Conservation (phyloP, 257 asterid species). For the Solanum pinnatisectum region DNA sequence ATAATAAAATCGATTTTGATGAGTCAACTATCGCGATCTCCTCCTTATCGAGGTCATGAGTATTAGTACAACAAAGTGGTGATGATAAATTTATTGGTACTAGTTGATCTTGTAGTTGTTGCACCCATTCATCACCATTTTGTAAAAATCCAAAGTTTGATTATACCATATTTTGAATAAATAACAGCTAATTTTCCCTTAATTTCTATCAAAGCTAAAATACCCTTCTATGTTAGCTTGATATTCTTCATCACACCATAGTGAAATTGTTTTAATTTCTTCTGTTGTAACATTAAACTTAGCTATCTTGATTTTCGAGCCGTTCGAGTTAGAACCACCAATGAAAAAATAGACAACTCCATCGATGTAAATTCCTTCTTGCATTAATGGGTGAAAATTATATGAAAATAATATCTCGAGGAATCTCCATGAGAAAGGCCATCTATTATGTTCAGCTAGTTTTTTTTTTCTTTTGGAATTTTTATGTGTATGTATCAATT, state of each 20-base stretch:
- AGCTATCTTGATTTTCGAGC: not conserved
- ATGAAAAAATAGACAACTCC: not conserved
- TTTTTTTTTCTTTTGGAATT: not conserved
- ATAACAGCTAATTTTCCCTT: not conserved
- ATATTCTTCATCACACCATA: not conserved
- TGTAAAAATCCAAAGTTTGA: not conserved
- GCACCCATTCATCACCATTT: not conserved
- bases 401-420: not conserved
- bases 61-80: not conserved
- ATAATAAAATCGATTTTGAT: not conserved
- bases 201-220: not conserved
- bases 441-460: not conserved
- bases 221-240: not conserved
- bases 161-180: not conserved
- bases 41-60: not conserved
- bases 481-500: not conserved
- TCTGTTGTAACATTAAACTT: not conserved
- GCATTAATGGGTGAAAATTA: not conserved
- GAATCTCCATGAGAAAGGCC: not conserved
- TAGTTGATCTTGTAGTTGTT: not conserved
- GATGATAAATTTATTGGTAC: not conserved
- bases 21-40: not conserved
- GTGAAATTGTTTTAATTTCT: not conserved
- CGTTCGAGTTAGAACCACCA: not conserved
- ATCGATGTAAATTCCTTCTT: not conserved